phyloP scores from a whole-genome alignment of 2,329 filamentous ascomycete species.

The Pseudogymnoascus sp. region DNA sequence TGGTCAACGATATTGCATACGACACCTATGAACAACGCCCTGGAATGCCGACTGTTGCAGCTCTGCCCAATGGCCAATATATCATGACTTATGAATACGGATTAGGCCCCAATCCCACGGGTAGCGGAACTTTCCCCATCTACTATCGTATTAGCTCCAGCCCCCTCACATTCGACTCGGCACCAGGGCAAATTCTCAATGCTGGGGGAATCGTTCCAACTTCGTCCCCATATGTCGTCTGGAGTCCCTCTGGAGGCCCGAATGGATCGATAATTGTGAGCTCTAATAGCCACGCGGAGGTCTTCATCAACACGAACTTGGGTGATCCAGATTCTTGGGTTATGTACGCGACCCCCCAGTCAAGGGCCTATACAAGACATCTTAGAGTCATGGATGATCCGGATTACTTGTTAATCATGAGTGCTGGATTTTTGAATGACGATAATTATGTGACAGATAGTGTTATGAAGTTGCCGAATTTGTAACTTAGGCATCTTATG shows the following conservation, averaged over 20 bases:
- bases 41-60: constrained; percentile 54
- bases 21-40: constrained; percentile 51
- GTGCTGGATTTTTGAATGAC: constrained; percentile 7
- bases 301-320: constrained; percentile 11
- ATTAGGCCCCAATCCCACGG: constrained; percentile 1
- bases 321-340: constrained; percentile 9
- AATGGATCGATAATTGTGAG: constrained; percentile 43
- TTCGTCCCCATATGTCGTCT: constrained; percentile 44
- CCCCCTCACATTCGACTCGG: constrained; percentile 38
- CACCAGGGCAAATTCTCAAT: constrained; percentile 33
- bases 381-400: constrained; percentile 10
- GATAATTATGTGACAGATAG: constrained; percentile 11
- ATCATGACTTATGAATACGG: constrained; percentile 54
- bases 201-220: constrained; percentile 35
- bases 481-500: neutral
- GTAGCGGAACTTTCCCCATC: constrained; percentile 36
- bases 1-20: constrained; percentile 54
- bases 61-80: constrained; percentile 44
- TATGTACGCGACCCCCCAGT: constrained; percentile 8
- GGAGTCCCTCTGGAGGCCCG: constrained; percentile 38
- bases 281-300: constrained; percentile 11
- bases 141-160: constrained; percentile 43
- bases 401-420: constrained; percentile 11
- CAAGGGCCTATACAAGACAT: constrained; percentile 10
- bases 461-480: constrained; percentile 10